Evolutionary conservation across 495 filamentous ascomycete species (phyloP).

Genomic region (Penicillium chermesinum): DNA sequence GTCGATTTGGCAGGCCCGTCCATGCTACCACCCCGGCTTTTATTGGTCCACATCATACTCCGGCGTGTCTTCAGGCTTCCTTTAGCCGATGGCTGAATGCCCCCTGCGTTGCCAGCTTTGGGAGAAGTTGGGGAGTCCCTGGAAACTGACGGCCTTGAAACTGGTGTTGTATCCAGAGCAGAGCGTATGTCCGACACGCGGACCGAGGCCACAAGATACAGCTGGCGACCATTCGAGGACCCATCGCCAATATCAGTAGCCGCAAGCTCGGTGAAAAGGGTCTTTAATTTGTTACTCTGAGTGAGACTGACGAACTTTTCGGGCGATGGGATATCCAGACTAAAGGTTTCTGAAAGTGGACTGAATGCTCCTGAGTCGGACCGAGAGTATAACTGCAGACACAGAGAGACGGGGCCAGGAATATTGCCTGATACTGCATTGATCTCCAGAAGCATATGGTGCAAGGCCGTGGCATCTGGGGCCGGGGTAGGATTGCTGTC

Average conservation of each 20-base stretch:
- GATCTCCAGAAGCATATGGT: constrained; percentile 83
- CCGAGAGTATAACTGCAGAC: constrained; percentile 74
- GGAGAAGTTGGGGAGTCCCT: constrained; percentile 32
- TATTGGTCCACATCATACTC: constrained; percentile 75
- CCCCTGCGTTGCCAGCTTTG: constrained; percentile 19
- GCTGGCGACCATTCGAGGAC: constrained; percentile 55
- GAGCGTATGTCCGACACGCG: constrained; percentile 56
- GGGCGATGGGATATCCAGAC: constrained; percentile 69
- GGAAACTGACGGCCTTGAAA: constrained; percentile 29
- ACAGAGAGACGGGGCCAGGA: constrained; percentile 66
- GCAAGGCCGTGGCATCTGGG: constrained; percentile 65
- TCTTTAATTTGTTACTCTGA: constrained; percentile 64
- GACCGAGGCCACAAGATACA: constrained; percentile 83
- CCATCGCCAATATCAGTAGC: constrained; percentile 78
- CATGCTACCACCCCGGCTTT: constrained; percentile 29
- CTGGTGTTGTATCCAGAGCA: constrained; percentile 22
- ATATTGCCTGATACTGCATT: constrained; percentile 70
- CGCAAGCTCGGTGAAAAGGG: constrained; percentile 80
- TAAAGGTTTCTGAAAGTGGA: constrained; percentile 76
- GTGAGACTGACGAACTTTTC: constrained; percentile 57
- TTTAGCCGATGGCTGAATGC: constrained; percentile 29
- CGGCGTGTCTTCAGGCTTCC: constrained; percentile 55
- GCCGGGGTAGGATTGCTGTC: constrained; percentile 64
- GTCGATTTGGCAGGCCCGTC: constrained; percentile 14
- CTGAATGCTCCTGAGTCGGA: constrained; percentile 52